Conservation (phyloP, 371 early-diverging fungal genomes). For the Antonospora locustae region DNA sequence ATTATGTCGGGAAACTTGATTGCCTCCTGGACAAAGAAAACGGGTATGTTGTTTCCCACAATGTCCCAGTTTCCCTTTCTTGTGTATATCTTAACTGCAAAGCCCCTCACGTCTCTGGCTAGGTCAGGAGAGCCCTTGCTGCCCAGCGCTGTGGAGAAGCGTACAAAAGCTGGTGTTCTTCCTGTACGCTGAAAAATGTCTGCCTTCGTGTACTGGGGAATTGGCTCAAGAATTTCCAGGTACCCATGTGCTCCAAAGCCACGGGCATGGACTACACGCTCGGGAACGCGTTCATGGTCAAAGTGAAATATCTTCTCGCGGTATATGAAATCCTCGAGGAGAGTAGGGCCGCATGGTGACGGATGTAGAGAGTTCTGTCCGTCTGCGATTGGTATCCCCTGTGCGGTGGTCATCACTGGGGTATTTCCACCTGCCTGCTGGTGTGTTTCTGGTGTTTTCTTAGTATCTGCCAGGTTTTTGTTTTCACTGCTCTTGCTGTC, state of each 20-base stretch:
- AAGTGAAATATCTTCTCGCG: conserved; percentile 68
- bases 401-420: too few species aligned
- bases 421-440: too few species aligned
- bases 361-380: too few species aligned
- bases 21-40: conserved; percentile 12
- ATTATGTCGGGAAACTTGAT: conserved; percentile 9
- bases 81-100: conserved; percentile 64
- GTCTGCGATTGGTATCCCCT: too few species aligned
- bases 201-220: conserved; percentile 61
- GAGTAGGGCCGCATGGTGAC: neutral
- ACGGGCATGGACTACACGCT: conserved; percentile 68
- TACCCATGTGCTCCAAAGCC: conserved; percentile 67
- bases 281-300: conserved; percentile 67
- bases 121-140: conserved; percentile 63
- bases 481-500: too few species aligned
- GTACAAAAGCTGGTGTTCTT: conserved; percentile 63
- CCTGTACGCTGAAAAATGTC: conserved; percentile 62
- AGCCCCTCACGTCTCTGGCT: conserved; percentile 64
- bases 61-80: conserved; percentile 65
- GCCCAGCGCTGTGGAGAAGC: conserved; percentile 67
- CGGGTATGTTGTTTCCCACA: conserved; percentile 58
- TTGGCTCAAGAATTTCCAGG: conserved; percentile 64
- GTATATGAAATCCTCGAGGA: conserved; percentile 62
- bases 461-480: too few species aligned
- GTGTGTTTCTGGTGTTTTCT: too few species aligned